These are phyloP conservation scores for Thelonectria olida DNA, from an alignment of 2,329 filamentous ascomycete genomes.

Conservation along the genomic window DNA sequence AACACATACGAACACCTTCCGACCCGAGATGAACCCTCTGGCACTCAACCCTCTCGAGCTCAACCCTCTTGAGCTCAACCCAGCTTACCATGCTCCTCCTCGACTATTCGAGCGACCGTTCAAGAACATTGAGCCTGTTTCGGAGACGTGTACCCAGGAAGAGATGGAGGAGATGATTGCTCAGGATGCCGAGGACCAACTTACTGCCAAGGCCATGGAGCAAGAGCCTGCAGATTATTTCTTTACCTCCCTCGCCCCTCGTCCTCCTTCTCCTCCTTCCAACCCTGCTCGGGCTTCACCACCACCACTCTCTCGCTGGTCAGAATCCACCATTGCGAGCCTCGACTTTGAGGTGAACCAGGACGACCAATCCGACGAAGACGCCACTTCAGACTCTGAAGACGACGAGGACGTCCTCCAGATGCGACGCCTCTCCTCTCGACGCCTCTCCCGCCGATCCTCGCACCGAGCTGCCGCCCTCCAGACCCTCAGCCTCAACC, in stretches of 20 bases:
- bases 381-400: slow-evolving; percentile 34
- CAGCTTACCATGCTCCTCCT: slow-evolving; percentile 48
- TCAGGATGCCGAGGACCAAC: slow-evolving; percentile 33
- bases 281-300: not conserved
- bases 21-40: slow-evolving; percentile 46
- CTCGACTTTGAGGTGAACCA: slow-evolving; percentile 34
- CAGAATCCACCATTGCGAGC: slow-evolving; percentile 52
- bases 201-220: slow-evolving; percentile 41
- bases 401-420: slow-evolving; percentile 36
- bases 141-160: no score
- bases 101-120: slow-evolving; percentile 49
- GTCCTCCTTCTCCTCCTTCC: slow-evolving; percentile 26
- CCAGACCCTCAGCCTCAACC: slow-evolving; percentile 45
- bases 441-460: slow-evolving; percentile 12
- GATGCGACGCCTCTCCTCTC: slow-evolving; percentile 39
- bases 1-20: slow-evolving; percentile 35
- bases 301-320: slow-evolving; percentile 52
- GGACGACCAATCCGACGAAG: slow-evolving; percentile 29
- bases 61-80: slow-evolving; percentile 48
- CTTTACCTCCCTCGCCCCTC: slow-evolving; percentile 40
- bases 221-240: slow-evolving; percentile 47
- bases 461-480: slow-evolving; percentile 30
- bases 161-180: slow-evolving; percentile 40
- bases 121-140: slow-evolving; percentile 37
- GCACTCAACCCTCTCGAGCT: slow-evolving; percentile 45